phyloP scores from a whole-genome alignment of 2,329 filamentous ascomycete species.

The Microthyrium microscopicum region DNA sequence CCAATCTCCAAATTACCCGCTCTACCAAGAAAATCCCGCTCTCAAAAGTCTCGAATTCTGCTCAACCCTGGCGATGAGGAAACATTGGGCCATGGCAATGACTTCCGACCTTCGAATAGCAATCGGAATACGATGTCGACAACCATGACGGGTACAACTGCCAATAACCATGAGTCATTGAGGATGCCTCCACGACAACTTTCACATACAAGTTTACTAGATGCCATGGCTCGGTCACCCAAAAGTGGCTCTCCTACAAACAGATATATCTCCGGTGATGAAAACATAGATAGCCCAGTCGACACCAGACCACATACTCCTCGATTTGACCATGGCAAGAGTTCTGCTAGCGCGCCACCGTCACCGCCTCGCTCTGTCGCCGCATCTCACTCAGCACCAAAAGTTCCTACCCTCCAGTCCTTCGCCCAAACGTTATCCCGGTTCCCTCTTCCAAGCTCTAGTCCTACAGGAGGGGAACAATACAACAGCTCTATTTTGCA shows the following conservation, averaged over 20 bases:
- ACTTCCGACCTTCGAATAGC: not conserved
- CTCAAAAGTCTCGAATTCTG: not conserved
- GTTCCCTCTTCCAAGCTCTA: constrained; percentile 11
- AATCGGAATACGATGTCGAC: too few relatives aligned
- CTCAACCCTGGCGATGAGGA: not conserved
- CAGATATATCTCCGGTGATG: too few relatives aligned
- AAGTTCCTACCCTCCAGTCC: constrained; percentile 19
- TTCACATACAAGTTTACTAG: too few relatives aligned
- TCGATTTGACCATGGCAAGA: too few relatives aligned
- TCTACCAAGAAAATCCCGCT: constrained; percentile 18
- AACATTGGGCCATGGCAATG: not conserved
- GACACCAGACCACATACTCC: too few relatives aligned
- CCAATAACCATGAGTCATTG: too few relatives aligned
- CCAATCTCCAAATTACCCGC: constrained; percentile 29
- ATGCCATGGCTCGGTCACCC: too few relatives aligned
- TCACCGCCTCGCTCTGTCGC: not conserved
- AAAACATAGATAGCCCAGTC: too few relatives aligned
- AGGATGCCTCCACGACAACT: too few relatives aligned
- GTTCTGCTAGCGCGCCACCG: not conserved
- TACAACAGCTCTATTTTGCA: constrained; percentile 37
- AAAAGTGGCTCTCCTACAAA: too few relatives aligned
- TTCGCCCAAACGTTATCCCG: constrained; percentile 15
- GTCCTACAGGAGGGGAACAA: constrained; percentile 16
- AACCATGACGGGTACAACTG: too few relatives aligned
- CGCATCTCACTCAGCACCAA: constrained; percentile 9